phyloP scores from a whole-genome alignment of 2,329 filamentous ascomycete genomes.

The Aspergillus jensenii region DNA sequence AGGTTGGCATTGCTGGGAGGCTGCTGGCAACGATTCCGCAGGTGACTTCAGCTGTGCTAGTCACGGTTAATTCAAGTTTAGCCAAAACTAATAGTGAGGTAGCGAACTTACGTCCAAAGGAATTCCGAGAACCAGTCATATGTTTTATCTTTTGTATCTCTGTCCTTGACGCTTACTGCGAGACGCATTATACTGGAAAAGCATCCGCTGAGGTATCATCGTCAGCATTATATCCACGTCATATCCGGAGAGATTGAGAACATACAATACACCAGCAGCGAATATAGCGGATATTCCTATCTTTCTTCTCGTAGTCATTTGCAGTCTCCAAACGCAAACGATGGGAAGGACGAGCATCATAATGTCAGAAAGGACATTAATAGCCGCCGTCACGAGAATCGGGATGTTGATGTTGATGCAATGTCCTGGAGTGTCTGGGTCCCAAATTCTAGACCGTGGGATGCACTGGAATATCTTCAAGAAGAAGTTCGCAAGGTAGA shows the following conservation, averaged over 20 bases:
- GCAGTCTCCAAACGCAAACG: conserved; percentile 22
- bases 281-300: conserved; percentile 24
- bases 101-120: conserved; percentile 26
- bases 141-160: conserved; percentile 19
- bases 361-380: conserved; percentile 26
- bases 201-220: conserved; percentile 16
- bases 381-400: conserved; percentile 19
- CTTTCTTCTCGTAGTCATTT: conserved; percentile 20
- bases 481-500: conserved; percentile 25
- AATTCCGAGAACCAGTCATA: conserved; percentile 26
- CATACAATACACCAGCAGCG: conserved; percentile 24
- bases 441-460: conserved; percentile 25
- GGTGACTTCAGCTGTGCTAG: conserved; percentile 25
- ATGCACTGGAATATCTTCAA: conserved; percentile 28
- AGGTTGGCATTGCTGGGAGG: conserved; percentile 23
- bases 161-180: conserved; percentile 19
- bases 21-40: conserved; percentile 26
- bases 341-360: conserved; percentile 25
- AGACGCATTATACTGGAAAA: conserved; percentile 26
- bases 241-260: neutral
- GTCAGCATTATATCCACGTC: neutral
- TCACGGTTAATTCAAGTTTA: neutral
- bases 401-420: conserved; percentile 26
- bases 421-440: conserved; percentile 16
- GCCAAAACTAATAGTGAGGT: neutral